A percentile compares a stretch with the other conserved stretches of the same genome.
Evolutionary conservation across 2,329 filamentous ascomycete genomes (phyloP).

Genomic region (Neofusicoccum sp.): DNA sequence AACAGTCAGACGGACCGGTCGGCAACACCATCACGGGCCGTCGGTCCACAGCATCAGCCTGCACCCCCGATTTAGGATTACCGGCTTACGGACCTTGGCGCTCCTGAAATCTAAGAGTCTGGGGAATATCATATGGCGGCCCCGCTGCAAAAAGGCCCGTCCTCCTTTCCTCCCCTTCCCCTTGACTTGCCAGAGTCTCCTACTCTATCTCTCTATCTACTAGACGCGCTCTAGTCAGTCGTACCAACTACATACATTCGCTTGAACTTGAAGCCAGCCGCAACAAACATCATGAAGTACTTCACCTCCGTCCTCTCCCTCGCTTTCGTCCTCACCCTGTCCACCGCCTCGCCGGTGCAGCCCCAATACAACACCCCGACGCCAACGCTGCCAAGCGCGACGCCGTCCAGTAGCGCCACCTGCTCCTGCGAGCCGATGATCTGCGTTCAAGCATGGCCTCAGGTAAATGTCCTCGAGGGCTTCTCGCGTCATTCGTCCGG

Average conservation of each 20-base stretch:
- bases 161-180: not conserved
- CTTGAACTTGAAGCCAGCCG: not conserved
- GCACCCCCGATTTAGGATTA: constrained; percentile 9
- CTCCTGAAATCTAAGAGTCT: constrained; percentile 15
- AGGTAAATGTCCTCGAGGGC: not conserved
- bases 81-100: constrained; percentile 9
- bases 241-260: not conserved
- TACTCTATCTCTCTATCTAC: not conserved
- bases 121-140: constrained; percentile 4
- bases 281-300: constrained; percentile 13
- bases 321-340: not conserved
- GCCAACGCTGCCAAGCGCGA: not conserved
- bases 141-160: not conserved
- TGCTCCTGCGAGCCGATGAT: constrained; percentile 19
- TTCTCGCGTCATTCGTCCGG: not conserved
- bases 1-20: not conserved
- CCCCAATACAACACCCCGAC: not conserved
- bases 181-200: not conserved
- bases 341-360: not conserved
- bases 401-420: constrained; percentile 8
- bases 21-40: constrained; percentile 1
- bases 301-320: constrained; percentile 3
- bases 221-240: not conserved
- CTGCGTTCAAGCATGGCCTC: constrained; percentile 19
- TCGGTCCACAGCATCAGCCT: not conserved